phyloP scores from a whole-genome alignment of 1,284 basidiomycete genomes.

The Cerioporus squamosus region DNA sequence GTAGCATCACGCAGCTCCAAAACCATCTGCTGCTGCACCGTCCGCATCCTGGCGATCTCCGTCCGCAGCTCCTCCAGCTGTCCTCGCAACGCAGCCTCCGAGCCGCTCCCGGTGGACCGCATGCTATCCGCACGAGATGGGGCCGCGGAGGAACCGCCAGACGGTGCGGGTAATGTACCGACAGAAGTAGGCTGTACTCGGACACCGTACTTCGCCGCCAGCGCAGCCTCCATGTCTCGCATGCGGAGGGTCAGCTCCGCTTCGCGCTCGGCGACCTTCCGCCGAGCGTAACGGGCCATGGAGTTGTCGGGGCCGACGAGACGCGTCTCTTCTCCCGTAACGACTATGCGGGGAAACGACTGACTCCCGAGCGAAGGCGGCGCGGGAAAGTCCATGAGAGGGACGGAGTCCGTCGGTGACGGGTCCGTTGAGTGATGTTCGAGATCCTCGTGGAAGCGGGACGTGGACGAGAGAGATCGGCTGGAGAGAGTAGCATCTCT shows the following conservation, averaged over 20 bases:
- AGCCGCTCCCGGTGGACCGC: neutral
- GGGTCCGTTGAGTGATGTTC: neutral
- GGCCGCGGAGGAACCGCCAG: neutral
- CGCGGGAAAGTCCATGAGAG: conserved; percentile 4
- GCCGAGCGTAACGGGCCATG: conserved; percentile 16
- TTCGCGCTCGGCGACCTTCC: conserved; percentile 12
- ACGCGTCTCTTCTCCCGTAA: conserved; percentile 9
- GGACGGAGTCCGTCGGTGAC: conserved; percentile 8
- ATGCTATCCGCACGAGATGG: neutral
- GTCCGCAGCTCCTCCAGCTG: conserved; percentile 7
- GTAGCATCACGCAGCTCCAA: conserved; percentile 8
- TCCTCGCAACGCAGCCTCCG: conserved; percentile 1
- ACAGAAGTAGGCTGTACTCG: neutral
- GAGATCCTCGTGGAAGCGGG: neutral
- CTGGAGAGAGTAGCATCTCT: neutral
- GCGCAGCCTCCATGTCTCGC: conserved; percentile 9
- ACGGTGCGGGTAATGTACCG: neutral
- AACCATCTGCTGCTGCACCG: conserved; percentile 1
- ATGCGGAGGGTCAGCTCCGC: conserved; percentile 15
- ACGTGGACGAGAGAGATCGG: neutral
- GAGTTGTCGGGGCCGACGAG: conserved; percentile 20
- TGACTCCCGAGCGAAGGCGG: neutral
- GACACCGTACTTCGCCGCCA: conserved; percentile 2
- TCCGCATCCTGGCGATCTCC: conserved; percentile 11
- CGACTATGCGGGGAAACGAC: conserved; percentile 3